A percentile compares a stretch with the other conserved stretches of the same genome.
Evolutionary conservation across 2,329 filamentous ascomycete genomes (phyloP).

Genomic region (Aspergillus awamori): DNA sequence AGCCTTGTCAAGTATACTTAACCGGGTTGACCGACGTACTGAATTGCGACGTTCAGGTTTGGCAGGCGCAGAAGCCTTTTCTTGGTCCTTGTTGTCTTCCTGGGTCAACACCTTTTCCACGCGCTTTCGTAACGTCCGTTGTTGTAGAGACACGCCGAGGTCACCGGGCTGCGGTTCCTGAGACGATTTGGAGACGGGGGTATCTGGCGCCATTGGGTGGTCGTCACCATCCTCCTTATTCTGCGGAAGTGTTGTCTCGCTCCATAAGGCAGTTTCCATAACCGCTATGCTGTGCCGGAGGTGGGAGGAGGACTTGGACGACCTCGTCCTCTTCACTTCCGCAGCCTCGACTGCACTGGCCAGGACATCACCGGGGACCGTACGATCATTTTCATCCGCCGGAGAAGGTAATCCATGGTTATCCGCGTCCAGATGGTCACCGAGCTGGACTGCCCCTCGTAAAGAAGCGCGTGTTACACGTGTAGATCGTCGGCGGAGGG

Average conservation of each 20-base stretch:
- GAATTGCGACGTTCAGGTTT: conserved; percentile 33
- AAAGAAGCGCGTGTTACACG: conserved; percentile 46
- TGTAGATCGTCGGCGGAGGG: conserved; percentile 39
- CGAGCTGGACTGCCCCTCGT: conserved; percentile 33
- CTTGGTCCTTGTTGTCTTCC: conserved; percentile 28
- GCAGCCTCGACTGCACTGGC: conserved; percentile 41
- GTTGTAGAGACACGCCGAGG: conserved; percentile 29
- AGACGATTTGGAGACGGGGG: conserved; percentile 40
- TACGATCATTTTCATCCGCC: conserved; percentile 31
- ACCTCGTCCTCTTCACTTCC: conserved; percentile 37
- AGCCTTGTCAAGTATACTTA: conserved; percentile 47
- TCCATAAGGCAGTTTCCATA: conserved; percentile 40
- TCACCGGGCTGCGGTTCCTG: conserved; percentile 32
- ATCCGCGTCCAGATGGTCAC: conserved; percentile 27
- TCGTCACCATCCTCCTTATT: conserved; percentile 28
- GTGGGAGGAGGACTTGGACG: conserved; percentile 30
- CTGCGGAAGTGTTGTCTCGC: conserved; percentile 25
- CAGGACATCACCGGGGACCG: conserved; percentile 39
- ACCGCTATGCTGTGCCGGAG: conserved; percentile 46
- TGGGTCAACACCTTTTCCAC: conserved; percentile 33
- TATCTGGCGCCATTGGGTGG: conserved; percentile 35
- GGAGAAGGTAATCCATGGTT: conserved; percentile 24
- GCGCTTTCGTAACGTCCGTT: conserved; percentile 36
- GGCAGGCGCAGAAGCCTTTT: conserved; percentile 25
- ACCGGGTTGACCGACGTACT: conserved; percentile 47